Evolutionary conservation across 2,329 filamentous ascomycete genomes (phyloP).

Genomic region (Microsporum canis): DNA sequence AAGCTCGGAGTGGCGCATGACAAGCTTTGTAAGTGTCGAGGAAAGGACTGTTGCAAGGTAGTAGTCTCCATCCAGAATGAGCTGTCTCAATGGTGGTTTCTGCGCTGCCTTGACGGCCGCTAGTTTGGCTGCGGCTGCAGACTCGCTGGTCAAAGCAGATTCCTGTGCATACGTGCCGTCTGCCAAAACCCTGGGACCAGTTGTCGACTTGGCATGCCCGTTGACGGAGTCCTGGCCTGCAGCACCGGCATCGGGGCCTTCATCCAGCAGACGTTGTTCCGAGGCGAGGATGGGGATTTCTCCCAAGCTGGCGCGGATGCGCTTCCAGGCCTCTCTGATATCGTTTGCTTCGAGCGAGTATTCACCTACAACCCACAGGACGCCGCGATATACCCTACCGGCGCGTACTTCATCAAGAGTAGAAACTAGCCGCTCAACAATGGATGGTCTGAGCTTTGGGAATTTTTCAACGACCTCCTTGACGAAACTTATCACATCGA

Average conservation of each 20-base stretch:
- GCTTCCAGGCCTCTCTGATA: conserved; percentile 93
- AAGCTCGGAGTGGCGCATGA: conserved; percentile 94
- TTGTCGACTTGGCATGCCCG: conserved; percentile 60
- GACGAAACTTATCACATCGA: conserved; percentile 96
- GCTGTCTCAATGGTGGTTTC: conserved; percentile 86
- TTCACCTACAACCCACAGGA: conserved; percentile 95
- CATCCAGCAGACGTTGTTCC: conserved; percentile 81
- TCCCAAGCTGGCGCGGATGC: conserved; percentile 82
- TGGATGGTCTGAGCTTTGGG: conserved; percentile 73
- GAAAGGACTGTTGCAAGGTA: conserved; percentile 93
- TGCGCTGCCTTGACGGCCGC: conserved; percentile 95
- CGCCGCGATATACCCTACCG: conserved; percentile 93
- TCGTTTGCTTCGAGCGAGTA: conserved; percentile 90
- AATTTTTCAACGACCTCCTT: conserved; percentile 99
- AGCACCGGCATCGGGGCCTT: conserved; percentile 60
- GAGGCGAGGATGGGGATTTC: conserved; percentile 95
- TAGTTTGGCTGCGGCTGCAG: conserved; percentile 75
- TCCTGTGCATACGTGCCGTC: conserved; percentile 98
- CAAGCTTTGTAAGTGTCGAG: conserved; percentile 88
- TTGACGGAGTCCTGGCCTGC: conserved; percentile 61
- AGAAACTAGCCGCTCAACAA: conserved; percentile 77
- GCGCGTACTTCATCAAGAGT: conserved; percentile 88
- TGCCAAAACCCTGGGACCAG: conserved; percentile 78
- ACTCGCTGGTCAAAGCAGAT: conserved; percentile 86
- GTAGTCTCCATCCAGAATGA: conserved; percentile 95